Evolutionary conservation across 495 filamentous ascomycete genomes (phyloP).

Genomic region (Trichoderma gamsii): DNA sequence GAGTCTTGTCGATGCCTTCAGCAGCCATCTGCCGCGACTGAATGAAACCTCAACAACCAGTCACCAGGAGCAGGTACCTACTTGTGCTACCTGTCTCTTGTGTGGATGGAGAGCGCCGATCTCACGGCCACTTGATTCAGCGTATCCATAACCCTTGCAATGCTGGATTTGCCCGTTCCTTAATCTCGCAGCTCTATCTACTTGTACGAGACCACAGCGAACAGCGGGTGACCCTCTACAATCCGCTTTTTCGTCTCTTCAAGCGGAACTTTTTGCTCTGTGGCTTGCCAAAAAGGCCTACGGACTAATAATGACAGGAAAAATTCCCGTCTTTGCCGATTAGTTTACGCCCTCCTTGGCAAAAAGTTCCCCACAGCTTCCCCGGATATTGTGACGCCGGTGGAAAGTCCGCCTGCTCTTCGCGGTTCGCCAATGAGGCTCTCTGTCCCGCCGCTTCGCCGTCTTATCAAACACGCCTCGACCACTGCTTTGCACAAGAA

Average conservation of each 20-base stretch:
- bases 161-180: neutral
- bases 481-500: neutral
- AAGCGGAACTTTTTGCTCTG: neutral
- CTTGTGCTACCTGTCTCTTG: neutral
- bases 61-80: too few species aligned
- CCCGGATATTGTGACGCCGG: slow-evolving; percentile 7
- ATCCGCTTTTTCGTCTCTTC: neutral
- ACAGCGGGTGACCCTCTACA: neutral
- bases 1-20: neutral
- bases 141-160: neutral
- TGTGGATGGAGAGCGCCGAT: neutral
- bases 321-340: slow-evolving; percentile 9
- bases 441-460: neutral
- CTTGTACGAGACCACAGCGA: neutral
- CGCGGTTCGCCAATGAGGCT: neutral
- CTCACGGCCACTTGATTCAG: neutral
- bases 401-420: neutral
- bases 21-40: neutral
- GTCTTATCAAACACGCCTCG: neutral
- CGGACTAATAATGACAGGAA: neutral
- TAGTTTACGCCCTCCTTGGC: neutral
- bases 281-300: neutral
- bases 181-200: neutral
- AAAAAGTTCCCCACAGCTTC: slow-evolving; percentile 7
- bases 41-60: neutral